phyloP scores from a whole-genome alignment of 768 basidiomycete species.

The Mycena chlorophos region DNA sequence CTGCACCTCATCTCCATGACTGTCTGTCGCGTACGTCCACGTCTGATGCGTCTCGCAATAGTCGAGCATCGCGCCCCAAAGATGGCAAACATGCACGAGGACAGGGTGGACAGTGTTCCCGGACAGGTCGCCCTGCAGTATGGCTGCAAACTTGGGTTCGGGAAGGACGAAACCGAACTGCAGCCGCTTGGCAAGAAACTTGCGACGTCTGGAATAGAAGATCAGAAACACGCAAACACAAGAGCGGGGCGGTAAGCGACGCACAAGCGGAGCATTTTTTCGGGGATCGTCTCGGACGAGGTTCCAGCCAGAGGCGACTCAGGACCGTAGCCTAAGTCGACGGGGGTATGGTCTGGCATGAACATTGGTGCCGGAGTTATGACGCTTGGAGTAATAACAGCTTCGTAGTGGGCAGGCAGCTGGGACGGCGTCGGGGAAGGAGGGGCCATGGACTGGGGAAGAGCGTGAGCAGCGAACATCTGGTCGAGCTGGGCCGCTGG shows the following conservation, averaged over 20 bases:
- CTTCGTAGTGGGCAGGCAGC: too few species aligned
- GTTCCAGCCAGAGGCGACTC: neutral
- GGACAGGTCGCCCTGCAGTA: conserved; percentile 10
- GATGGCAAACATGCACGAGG: conserved; percentile 15
- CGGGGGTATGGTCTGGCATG: neutral
- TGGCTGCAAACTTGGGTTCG: conserved; percentile 4
- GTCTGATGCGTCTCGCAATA: conserved; percentile 7
- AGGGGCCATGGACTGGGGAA: too few species aligned
- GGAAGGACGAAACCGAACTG: conserved; percentile 14
- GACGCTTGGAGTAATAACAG: too few species aligned
- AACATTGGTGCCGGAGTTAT: neutral
- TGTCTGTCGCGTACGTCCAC: conserved; percentile 10
- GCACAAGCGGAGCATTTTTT: conserved; percentile 13
- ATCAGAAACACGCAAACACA: neutral
- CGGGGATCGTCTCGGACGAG: neutral
- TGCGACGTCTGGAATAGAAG: conserved; percentile 3
- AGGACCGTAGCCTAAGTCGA: neutral
- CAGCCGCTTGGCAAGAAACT: conserved; percentile 5
- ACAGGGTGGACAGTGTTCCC: conserved; percentile 17
- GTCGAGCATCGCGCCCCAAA: conserved; percentile 20
- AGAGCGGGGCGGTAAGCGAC: neutral
- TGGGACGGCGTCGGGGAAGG: too few species aligned
- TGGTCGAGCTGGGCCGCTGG: conserved; percentile 6
- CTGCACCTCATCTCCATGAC: conserved; percentile 12
- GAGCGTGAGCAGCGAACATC: conserved; percentile 5